Conservation (phyloP, 768 basidiomycete genomes). For the Pisolithus sp. region DNA sequence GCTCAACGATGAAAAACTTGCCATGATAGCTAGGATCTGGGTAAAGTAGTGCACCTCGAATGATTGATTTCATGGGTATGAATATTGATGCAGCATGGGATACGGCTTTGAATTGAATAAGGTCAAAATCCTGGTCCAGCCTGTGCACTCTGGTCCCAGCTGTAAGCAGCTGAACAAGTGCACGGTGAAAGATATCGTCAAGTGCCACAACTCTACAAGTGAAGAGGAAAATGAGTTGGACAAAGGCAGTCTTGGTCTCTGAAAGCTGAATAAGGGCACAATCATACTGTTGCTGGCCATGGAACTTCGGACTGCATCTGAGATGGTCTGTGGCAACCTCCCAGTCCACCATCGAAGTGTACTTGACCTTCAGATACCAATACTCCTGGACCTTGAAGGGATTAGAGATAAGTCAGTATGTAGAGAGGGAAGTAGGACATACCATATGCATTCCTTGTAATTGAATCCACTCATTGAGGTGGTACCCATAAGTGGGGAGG, state of each 20-base stretch:
- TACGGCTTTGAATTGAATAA: no score
- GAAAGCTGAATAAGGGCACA: constrained; percentile 18
- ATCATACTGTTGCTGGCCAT: constrained; percentile 17
- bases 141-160: not conserved
- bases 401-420: not conserved
- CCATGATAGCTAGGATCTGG: no score
- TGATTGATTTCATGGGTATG: constrained; percentile 24
- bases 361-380: constrained; percentile 22
- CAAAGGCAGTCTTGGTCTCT: constrained; percentile 5
- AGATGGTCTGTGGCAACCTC: constrained; percentile 20
- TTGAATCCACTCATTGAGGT: no score
- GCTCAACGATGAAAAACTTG: no score
- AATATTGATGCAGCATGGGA: constrained; percentile 10
- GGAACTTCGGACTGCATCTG: constrained; percentile 25
- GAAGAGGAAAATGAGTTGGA: constrained; percentile 18
- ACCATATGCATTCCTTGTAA: no score
- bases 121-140: no score
- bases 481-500: no score
- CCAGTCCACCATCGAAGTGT: constrained; percentile 26
- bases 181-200: not conserved
- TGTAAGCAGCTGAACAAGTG: constrained; percentile 16
- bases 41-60: constrained; percentile 20
- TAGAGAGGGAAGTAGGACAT: not conserved
- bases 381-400: constrained; percentile 17
- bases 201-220: constrained; percentile 8